Evolutionary conservation across 805 yeast species (phyloP).

Genomic region (Komagataella phaffii): DNA sequence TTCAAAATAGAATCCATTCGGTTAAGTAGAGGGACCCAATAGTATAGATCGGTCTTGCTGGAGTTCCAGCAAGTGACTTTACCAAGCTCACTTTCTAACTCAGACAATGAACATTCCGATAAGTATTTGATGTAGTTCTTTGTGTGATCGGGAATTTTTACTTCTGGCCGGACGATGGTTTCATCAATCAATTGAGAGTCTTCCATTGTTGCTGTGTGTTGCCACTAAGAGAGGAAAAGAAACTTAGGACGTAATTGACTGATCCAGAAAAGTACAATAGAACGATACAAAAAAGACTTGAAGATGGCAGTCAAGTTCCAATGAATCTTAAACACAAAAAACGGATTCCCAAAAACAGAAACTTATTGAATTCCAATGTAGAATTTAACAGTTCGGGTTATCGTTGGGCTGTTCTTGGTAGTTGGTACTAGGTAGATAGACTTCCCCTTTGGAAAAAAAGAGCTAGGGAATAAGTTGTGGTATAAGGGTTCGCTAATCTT

Average conservation of each 20-base stretch:
- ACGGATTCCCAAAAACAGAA: background rate
- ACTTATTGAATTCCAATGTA: background rate
- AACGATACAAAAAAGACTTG: background rate
- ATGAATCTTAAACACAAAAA: background rate
- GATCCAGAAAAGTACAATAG: background rate
- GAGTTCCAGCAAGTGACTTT: slow-evolving; percentile 18
- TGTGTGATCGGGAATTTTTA: background rate
- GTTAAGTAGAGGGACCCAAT: slow-evolving; percentile 70
- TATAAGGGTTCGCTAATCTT: background rate
- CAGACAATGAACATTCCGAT: background rate
- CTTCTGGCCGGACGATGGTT: background rate
- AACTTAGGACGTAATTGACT: background rate
- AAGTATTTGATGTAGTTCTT: background rate
- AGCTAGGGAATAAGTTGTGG: background rate
- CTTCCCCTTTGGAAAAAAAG: background rate
- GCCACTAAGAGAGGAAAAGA: background rate
- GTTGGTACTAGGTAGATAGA: background rate
- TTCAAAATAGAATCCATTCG: slow-evolving; percentile 60
- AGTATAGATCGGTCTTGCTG: slow-evolving; percentile 39
- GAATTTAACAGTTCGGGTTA: background rate
- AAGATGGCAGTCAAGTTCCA: background rate
- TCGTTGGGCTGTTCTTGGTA: background rate
- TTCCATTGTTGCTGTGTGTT: background rate
- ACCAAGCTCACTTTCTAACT: background rate
- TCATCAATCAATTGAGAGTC: background rate